phyloP scores from a whole-genome alignment of 768 basidiomycete species.

The Coprinopsis strossmayeri region DNA sequence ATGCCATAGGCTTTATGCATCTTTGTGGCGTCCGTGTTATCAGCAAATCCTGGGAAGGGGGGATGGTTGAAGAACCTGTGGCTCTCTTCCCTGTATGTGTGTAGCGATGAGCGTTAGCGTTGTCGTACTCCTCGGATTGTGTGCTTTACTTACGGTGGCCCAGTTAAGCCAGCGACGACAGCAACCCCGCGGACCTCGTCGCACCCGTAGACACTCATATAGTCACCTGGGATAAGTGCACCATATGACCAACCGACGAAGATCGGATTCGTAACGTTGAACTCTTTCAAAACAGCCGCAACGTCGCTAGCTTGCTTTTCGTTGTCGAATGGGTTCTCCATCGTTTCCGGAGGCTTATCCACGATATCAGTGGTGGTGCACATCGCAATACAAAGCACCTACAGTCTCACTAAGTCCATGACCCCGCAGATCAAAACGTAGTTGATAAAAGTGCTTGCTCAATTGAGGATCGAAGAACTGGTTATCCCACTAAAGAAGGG shows the following conservation, averaged over 20 bases:
- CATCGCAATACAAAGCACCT: neutral
- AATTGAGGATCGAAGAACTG: slow-evolving; percentile 6
- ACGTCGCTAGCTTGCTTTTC: slow-evolving; percentile 8
- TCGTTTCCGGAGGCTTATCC: slow-evolving; percentile 2
- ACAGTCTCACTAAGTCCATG: slow-evolving; percentile 9
- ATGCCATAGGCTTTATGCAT: slow-evolving; percentile 7
- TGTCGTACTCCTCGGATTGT: neutral
- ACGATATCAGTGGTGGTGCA: neutral
- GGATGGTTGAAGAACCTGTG: slow-evolving; percentile 6
- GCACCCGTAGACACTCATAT: slow-evolving; percentile 6
- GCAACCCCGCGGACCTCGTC: slow-evolving; percentile 5
- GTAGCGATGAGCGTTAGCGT: neutral
- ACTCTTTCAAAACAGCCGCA: slow-evolving; percentile 6
- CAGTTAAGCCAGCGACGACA: slow-evolving; percentile 5
- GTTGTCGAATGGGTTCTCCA: slow-evolving; percentile 6
- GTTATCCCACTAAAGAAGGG: slow-evolving; percentile 4
- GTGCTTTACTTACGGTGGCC: slow-evolving; percentile 5
- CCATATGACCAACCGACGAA: slow-evolving; percentile 8
- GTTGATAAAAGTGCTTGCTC: slow-evolving; percentile 6
- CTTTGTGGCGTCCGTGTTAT: slow-evolving; percentile 7
- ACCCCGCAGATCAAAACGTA: slow-evolving; percentile 8
- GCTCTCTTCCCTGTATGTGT: slow-evolving; percentile 1
- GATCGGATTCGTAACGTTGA: neutral
- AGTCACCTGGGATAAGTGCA: slow-evolving; percentile 6
- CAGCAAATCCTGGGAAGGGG: slow-evolving; percentile 4